Evolutionary conservation across 177 flowering plant species (phyloP).

Genomic region (Vitis hybrid): DNA sequence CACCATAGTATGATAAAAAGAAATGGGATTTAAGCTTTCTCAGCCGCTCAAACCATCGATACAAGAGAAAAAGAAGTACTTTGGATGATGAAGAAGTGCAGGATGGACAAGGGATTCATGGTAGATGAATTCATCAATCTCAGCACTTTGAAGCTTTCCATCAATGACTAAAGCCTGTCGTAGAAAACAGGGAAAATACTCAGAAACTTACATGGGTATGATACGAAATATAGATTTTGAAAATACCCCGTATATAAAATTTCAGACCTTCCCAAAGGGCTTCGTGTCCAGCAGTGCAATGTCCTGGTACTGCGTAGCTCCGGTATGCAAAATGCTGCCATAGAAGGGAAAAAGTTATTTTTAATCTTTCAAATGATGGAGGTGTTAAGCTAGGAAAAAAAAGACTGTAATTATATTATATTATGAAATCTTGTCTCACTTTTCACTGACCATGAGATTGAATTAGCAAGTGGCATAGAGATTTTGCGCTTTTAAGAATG

Average conservation of each 20-base stretch:
- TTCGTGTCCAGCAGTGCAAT: constrained; percentile 87
- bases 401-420: neutral
- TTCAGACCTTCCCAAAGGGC: constrained; percentile 85
- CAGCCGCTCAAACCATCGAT: no score
- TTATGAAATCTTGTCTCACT: neutral
- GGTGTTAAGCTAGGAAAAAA: neutral
- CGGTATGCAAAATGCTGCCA: constrained; percentile 81
- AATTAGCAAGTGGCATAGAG: constrained; percentile 3
- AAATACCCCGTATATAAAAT: neutral
- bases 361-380: neutral
- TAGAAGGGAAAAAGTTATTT: neutral
- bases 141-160: constrained; percentile 97
- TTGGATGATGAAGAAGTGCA: constrained; percentile 74
- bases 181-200: neutral
- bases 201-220: neutral
- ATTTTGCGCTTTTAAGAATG: constrained; percentile 1
- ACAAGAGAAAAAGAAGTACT: constrained; percentile 31
- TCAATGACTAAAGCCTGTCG: constrained; percentile 78
- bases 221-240: neutral
- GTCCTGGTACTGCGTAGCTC: constrained; percentile 74
- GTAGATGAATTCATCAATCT: constrained; percentile 89
- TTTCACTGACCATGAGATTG: constrained; percentile 20
- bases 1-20: neutral
- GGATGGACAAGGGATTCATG: constrained; percentile 96
- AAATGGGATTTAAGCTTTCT: neutral